A percentile compares a stretch with the other conserved stretches of the same genome.
These are phyloP conservation scores for Solanum gandarillasii DNA, from an alignment of 257 asterid species.

Conservation along the genomic window DNA sequence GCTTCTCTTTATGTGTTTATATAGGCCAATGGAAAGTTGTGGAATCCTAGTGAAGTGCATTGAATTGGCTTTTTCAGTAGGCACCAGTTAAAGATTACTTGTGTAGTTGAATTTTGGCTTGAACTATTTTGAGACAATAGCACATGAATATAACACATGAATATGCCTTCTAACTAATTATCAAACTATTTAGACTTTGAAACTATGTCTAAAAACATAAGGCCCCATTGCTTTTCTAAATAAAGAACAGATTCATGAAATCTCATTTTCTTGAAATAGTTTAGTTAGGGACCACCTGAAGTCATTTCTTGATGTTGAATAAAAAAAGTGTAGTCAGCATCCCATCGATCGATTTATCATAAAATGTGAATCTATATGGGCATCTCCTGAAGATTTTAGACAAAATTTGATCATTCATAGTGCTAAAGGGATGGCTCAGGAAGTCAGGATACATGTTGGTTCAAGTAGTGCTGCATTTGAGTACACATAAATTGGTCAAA, in stretches of 20 bases:
- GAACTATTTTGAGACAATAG: background rate
- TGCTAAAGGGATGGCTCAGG: background rate
- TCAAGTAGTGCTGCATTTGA: background rate
- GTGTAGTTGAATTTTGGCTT: background rate
- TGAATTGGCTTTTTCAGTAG: background rate
- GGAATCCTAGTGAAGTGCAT: background rate
- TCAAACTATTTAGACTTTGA: background rate
- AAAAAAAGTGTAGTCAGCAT: background rate
- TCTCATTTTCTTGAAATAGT: background rate
- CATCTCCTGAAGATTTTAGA: background rate
- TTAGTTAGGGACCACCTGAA: background rate
- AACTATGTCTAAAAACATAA: background rate
- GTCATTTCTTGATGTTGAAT: background rate
- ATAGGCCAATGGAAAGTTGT: background rate
- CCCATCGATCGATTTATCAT: background rate
- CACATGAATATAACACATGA: background rate
- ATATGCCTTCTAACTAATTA: background rate
- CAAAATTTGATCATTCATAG: background rate
- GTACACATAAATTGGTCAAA: background rate
- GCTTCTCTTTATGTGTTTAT: background rate
- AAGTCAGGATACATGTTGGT: background rate
- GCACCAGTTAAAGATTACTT: background rate
- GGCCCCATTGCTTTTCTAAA: background rate
- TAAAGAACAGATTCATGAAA: background rate
- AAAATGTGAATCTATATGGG: background rate